Conservation (phyloP, 1,139 yeast genomes). For the Geotrichum aggregatum region DNA sequence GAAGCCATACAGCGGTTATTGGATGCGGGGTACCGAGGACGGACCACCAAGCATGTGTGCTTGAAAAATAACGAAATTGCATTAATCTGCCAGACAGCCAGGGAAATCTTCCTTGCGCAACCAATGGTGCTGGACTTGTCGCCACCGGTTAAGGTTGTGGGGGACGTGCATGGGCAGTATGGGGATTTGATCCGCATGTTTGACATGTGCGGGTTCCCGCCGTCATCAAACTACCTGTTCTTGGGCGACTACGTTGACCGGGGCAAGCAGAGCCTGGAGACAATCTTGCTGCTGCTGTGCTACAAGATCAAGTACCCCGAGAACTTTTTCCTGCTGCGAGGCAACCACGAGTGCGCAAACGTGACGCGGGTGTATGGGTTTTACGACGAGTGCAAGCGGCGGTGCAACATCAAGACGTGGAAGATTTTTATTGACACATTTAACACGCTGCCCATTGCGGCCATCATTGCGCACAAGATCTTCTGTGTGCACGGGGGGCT, state of each 20-base stretch:
- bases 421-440: constrained; percentile 96
- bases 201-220: constrained; percentile 98
- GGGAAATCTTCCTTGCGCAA: constrained; percentile 83
- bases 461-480: constrained; percentile 93
- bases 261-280: constrained; percentile 94
- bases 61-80: constrained; percentile 84
- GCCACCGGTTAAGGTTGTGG: constrained; percentile 95
- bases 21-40: constrained; percentile 94
- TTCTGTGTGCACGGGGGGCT: constrained; percentile 98
- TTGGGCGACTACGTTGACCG: constrained; percentile 97
- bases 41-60: constrained; percentile 83
- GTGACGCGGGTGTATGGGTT: constrained; percentile 95
- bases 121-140: constrained; percentile 84
- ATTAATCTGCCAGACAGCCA: constrained; percentile 74
- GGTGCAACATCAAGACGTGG: constrained; percentile 96
- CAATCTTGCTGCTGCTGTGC: constrained; percentile 86
- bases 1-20: constrained; percentile 81
- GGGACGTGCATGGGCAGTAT: constrained; percentile 97
- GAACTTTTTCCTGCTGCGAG: constrained; percentile 86
- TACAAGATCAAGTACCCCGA: constrained; percentile 97
- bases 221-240: constrained; percentile 94
- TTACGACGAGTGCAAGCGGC: constrained; percentile 89
- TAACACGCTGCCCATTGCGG: constrained; percentile 96
- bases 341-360: constrained; percentile 96
- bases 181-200: constrained; percentile 90